A percentile compares a stretch with the other conserved stretches of the same genome.
Conservation (phyloP, 768 basidiomycete species). For the Phylloporus rhodoxanthus region DNA sequence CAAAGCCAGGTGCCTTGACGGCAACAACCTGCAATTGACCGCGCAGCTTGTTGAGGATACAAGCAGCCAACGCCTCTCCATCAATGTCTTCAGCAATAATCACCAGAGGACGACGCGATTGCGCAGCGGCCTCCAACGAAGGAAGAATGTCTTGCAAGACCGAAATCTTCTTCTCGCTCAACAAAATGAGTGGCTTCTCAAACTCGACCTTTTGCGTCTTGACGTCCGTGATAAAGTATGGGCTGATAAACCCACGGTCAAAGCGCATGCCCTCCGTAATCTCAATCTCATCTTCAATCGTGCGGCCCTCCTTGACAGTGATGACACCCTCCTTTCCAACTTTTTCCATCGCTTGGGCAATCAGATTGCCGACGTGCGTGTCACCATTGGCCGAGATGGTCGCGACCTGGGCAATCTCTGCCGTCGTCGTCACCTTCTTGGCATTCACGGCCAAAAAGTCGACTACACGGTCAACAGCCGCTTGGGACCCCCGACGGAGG, state of each 20-base stretch:
- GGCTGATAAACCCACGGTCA: conserved; percentile 96
- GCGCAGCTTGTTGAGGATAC: conserved; percentile 98
- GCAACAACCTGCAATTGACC: conserved; percentile 93
- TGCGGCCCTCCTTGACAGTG: conserved; percentile 98
- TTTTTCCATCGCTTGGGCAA: conserved; percentile 99
- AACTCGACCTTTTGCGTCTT: conserved; percentile 94
- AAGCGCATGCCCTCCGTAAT: conserved; percentile 99
- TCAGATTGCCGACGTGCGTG: conserved; percentile 85
- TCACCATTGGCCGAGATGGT: conserved; percentile 86
- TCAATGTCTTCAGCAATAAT: conserved; percentile 98
- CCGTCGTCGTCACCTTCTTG: conserved; percentile 92
- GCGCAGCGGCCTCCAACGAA: conserved; percentile 74
- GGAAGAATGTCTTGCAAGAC: conserved; percentile 92
- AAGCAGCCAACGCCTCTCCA: conserved; percentile 95
- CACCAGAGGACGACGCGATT: conserved; percentile 82
- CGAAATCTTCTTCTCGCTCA: conserved; percentile 98
- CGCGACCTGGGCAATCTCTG: conserved; percentile 98
- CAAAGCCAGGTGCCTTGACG: conserved; percentile 97
- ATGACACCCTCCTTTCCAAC: conserved; percentile 99
- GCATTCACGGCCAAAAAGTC: conserved; percentile 84
- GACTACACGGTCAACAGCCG: conserved; percentile 93
- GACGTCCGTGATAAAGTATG: conserved; percentile 98
- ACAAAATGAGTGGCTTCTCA: conserved; percentile 90
- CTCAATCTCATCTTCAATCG: conserved; percentile 98
- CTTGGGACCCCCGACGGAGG: conserved; percentile 95